Evolutionary conservation across 108 stramenopile genomes (phyloP), one percentile per base, ranked within the genome.

Genomic region (Chaetoceros muelleri): DNA sequence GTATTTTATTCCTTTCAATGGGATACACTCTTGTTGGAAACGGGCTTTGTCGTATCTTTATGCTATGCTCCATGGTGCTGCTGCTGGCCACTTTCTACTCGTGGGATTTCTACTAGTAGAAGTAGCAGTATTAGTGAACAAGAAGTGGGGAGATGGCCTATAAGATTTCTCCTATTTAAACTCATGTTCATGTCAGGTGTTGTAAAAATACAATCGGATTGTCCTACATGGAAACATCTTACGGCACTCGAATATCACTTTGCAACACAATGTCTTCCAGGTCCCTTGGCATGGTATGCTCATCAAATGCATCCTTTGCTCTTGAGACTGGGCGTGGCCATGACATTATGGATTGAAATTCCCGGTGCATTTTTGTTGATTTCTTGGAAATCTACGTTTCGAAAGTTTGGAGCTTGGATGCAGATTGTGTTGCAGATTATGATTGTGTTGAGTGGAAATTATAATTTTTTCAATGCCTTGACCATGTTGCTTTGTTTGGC

Each of bases 241-340:
- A 84, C 82, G 0, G 86, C 86, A 13, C 54, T 83, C 5, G 86
- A 81, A 60, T 84, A 70, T 63, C 86, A 87, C 54, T 87, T 81
- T 71, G 80, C 80, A 0, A 78, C 82, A 2, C 80, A 84, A 56
- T 77, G 75, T 55, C 65, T 84, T 8, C 82, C 86, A 19, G 68
- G 76, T 22, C 68, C 76, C 0, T 47, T 79, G 28, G 70, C 86
- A 23, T 81, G 78, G 78, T 60, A 67, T 57, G 65, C 72, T 18
- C 80, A 79, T 65, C 67, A 71, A 57, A 51, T 84, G 0, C 74
- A 58, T 23, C 80, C 80, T 10, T 49, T 78, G 1, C n/a, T 82
- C 5, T 51, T 78, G 23, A 67, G 83, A 22, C 51, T 78, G 10
- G 53, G 60, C 7, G 82, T 83, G 2, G 82, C 82, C 13, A 58